Percentiles rank a stretch among this genome's conserved stretches.
These are phyloP conservation scores for slime mould (Dictyostelium discoideum) DNA, from an alignment of 78 protist species.

Conservation along the genomic window dicty_2.7 NC_007089.4:1425001-1425500, in stretches of 20 bases:
- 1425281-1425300: no score
- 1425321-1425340: background rate
- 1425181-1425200: slow-evolving; percentile 83
- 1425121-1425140: slow-evolving; percentile 87
- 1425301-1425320: background rate
- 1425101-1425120: slow-evolving; percentile 82
- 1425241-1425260: slow-evolving; percentile 24
- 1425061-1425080: slow-evolving; percentile 23
- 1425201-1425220: slow-evolving; percentile 35
- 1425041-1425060: slow-evolving; percentile 80
- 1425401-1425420: slow-evolving; percentile 62
- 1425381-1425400: slow-evolving; percentile 88
- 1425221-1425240: slow-evolving; percentile 51
- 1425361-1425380: slow-evolving; percentile 13
- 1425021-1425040: slow-evolving; percentile 90
- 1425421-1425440: background rate
- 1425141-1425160: slow-evolving; percentile 79
- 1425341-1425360: background rate
- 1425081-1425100: slow-evolving; percentile 54
- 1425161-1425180: slow-evolving; percentile 85
- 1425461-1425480: background rate
- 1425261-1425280: background rate
- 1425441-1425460: background rate
- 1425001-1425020: slow-evolving; percentile 89
- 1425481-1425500: slow-evolving; percentile 16